Evolutionary conservation across 202 grass and related monocot species (phyloP).

Genomic region (Schoenoplectus triqueter): DNA sequence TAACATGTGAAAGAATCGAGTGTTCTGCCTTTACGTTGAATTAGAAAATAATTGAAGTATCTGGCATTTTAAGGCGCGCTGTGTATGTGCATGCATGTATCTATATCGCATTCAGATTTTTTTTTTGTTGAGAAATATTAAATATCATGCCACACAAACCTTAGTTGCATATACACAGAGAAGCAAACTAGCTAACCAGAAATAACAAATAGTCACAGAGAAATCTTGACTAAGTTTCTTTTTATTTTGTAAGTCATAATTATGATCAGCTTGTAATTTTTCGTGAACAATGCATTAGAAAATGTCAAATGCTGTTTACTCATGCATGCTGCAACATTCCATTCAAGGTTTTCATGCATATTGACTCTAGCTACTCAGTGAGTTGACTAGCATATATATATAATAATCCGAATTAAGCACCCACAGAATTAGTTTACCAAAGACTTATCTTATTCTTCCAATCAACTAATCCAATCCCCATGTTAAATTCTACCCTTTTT

Average conservation of each 20-base stretch:
- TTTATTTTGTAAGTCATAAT: background rate
- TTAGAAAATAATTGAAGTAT: background rate
- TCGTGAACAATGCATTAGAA: background rate
- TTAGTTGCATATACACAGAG: no score
- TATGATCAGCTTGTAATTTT: background rate
- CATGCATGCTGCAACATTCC: background rate
- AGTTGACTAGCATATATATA: background rate
- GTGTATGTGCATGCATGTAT: conserved; percentile 4
- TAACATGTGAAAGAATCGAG: conserved; percentile 15
- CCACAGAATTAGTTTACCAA: background rate
- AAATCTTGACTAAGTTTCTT: background rate
- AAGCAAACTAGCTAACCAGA: no score
- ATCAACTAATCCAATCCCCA: background rate
- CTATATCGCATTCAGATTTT: background rate
- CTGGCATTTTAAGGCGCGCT: background rate
- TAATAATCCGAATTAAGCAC: background rate
- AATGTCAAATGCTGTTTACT: background rate
- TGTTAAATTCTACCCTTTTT: conserved; percentile 6
- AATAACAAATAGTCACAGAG: background rate
- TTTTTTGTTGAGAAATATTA: background rate
- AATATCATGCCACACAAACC: background rate
- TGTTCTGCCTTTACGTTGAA: background rate
- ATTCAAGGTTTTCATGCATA: no score
- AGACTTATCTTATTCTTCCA: background rate
- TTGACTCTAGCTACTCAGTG: background rate